Evolutionary conservation across 2,329 filamentous ascomycete species (phyloP).

Genomic region (Venturia effusa): DNA sequence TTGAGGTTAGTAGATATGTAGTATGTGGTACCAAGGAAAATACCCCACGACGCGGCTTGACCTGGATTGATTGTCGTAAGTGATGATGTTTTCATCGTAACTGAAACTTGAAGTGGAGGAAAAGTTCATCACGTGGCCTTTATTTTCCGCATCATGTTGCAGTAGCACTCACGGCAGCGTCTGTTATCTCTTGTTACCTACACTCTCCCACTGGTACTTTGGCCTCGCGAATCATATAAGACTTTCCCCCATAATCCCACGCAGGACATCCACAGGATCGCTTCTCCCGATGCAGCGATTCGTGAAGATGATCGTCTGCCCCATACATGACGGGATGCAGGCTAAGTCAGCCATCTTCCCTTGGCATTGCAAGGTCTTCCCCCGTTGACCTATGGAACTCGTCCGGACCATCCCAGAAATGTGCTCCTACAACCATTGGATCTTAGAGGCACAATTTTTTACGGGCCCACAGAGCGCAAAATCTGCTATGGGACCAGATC

Average conservation of each 20-base stretch:
- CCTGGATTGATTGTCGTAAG: not conserved
- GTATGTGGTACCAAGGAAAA: not conserved
- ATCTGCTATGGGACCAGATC: not conserved
- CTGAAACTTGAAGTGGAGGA: not conserved
- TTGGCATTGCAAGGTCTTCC: slow-evolving; percentile 2
- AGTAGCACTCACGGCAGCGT: not conserved
- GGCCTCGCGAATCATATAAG: not conserved
- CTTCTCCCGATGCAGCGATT: not conserved
- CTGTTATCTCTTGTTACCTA: not conserved
- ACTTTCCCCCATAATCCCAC: not conserved
- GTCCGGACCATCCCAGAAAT: not conserved
- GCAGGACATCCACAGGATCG: not conserved
- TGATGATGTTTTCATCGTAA: not conserved
- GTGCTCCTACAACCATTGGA: not conserved
- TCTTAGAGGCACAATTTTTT: not conserved
- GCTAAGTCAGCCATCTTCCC: not conserved
- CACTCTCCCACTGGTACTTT: too few species aligned
- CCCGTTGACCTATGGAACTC: not conserved
- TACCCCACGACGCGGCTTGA: not conserved
- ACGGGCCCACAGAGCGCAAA: not conserved
- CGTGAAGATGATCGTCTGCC: not conserved
- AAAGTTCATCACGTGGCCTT: not conserved
- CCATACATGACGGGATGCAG: not conserved
- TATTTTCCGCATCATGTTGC: too few species aligned
- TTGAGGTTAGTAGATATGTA: not conserved